Percentiles rank a stretch among this genome's conserved stretches.
Evolutionary conservation across 257 asterid species (phyloP).

Genomic region (Nicotiana obtusifolia): DNA sequence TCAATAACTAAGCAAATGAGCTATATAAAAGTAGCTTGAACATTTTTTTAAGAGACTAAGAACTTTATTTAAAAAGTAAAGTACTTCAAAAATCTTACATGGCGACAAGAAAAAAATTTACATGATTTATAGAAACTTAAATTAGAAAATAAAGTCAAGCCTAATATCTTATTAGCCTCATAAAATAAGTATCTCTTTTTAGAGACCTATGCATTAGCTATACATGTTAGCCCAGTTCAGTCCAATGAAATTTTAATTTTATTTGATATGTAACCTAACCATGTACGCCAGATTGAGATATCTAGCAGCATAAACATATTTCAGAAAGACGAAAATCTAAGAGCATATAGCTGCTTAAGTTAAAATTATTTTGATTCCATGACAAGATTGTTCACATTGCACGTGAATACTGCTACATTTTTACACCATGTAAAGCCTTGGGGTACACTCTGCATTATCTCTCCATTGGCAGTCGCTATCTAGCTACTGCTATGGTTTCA

Average conservation of each 20-base stretch:
- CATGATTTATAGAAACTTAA: not conserved
- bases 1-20: not conserved
- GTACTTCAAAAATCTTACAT: not conserved
- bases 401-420: not conserved
- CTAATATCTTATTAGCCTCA: not conserved
- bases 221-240: no score
- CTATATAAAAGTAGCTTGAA: not conserved
- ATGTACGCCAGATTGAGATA: not conserved
- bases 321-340: not conserved
- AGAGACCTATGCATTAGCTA: not conserved
- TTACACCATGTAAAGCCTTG: not conserved
- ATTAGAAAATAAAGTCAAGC: not conserved
- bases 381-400: not conserved
- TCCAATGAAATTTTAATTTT: not conserved
- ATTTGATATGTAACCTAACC: not conserved
- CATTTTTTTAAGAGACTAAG: not conserved
- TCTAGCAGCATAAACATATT: not conserved
- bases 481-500: constrained; percentile 1
- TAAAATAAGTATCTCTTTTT: not conserved
- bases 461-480: not conserved
- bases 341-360: constrained; percentile 1
- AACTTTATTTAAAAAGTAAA: not conserved
- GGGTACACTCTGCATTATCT: not conserved
- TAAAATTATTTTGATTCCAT: not conserved
- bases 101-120: not conserved